Conservation (phyloP, 192 early-diverging fungal species). For the Dissophora ornata region DNA sequence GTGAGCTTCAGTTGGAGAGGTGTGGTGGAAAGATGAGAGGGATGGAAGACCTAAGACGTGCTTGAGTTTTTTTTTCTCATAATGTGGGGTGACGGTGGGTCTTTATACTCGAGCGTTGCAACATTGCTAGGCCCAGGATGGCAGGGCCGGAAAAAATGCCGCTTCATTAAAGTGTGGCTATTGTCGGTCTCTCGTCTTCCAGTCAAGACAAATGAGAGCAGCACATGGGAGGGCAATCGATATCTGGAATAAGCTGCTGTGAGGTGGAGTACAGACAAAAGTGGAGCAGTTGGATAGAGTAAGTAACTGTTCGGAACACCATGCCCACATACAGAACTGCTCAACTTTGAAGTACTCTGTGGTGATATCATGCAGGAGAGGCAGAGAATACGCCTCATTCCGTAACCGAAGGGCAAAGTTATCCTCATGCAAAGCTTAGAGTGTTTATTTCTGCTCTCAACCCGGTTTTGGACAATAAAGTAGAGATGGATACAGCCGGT, state of each 20-base stretch:
- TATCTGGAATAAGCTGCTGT: too few relatives aligned
- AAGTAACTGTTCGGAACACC: too few relatives aligned
- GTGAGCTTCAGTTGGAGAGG: not conserved
- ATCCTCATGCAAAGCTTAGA: too few relatives aligned
- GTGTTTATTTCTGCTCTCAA: not conserved
- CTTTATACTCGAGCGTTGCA: constrained; percentile 11
- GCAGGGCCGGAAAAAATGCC: constrained; percentile 18
- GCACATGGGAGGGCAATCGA: constrained; percentile 18
- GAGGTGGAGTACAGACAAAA: too few relatives aligned
- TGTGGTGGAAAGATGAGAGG: not conserved
- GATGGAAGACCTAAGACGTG: constrained; percentile 3
- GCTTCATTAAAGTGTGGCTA: not conserved
- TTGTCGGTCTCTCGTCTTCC: not conserved
- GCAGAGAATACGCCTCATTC: too few relatives aligned
- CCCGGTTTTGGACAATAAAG: constrained; percentile 3
- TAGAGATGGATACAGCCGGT: constrained; percentile 11
- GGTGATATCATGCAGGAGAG: too few relatives aligned
- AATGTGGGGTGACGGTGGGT: not conserved
- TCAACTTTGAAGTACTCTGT: too few relatives aligned
- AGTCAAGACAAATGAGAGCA: not conserved
- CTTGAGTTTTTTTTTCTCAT: constrained; percentile 10
- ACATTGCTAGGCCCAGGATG: not conserved
- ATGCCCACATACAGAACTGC: too few relatives aligned
- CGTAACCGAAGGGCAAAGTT: too few relatives aligned
- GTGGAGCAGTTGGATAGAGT: too few relatives aligned